These are phyloP conservation scores for Blastocladiella emersonii DNA, from an alignment of 371 early-diverging fungal species.

Conservation along the genomic window DNA sequence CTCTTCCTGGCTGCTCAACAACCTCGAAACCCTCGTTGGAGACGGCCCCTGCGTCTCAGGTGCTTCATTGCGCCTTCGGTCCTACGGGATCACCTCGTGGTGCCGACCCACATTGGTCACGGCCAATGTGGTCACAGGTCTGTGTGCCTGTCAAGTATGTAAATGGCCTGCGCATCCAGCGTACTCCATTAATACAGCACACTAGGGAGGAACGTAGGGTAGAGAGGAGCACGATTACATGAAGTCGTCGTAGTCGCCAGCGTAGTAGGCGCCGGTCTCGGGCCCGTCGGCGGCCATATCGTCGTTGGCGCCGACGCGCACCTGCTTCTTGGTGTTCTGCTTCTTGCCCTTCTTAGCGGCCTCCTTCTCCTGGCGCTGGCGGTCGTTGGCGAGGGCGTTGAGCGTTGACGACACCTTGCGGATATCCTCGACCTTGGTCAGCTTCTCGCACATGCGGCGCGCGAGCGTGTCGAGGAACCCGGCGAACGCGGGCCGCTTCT, in stretches of 20 bases:
- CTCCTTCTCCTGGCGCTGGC: constrained; percentile 5
- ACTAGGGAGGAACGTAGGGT: too few species aligned
- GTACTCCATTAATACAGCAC: too few species aligned
- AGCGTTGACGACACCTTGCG: background rate
- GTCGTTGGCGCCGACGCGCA: background rate
- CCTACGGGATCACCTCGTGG: too few species aligned
- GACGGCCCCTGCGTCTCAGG: too few species aligned
- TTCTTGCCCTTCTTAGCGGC: constrained; percentile 3
- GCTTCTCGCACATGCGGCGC: background rate
- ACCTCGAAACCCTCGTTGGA: too few species aligned
- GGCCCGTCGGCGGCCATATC: background rate
- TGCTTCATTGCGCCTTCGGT: too few species aligned
- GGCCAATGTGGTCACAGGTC: too few species aligned
- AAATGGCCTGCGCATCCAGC: too few species aligned
- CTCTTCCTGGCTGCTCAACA: too few species aligned
- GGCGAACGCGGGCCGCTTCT: background rate
- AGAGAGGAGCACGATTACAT: too few species aligned
- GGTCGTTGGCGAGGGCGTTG: constrained; percentile 5
- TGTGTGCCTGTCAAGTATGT: too few species aligned
- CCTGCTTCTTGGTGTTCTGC: constrained; percentile 5
- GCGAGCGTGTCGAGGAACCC: background rate
- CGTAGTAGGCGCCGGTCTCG: background rate
- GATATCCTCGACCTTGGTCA: background rate
- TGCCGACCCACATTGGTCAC: too few species aligned
- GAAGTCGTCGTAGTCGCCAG: background rate